phyloP scores from a whole-genome alignment of 1,284 basidiomycete species.

The Stereum hirsutum region DNA sequence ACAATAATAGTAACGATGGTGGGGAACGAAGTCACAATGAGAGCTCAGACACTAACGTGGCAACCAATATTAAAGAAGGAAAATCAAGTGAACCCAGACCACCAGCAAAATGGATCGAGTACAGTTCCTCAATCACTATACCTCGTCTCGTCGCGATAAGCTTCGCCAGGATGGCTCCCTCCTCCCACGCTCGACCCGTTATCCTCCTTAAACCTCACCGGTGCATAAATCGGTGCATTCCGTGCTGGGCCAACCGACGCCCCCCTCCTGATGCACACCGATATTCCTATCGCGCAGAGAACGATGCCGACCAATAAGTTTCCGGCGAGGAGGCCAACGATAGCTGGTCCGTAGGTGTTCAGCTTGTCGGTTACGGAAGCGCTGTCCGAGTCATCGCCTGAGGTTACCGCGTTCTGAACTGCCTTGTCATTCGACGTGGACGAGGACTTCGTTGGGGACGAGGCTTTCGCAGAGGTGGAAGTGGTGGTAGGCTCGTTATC shows the following conservation, averaged over 20 bases:
- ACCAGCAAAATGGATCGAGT: too few species aligned
- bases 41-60: too few species aligned
- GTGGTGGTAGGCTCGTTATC: neutral
- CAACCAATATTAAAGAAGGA: too few species aligned
- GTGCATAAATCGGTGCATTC: neutral
- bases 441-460: neutral
- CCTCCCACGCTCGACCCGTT: neutral
- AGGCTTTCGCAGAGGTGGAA: neutral
- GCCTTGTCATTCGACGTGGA: neutral
- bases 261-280: neutral
- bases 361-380: neutral
- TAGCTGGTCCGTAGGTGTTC: neutral
- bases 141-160: too few species aligned
- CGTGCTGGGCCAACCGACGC: neutral
- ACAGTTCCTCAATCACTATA: slow-evolving; percentile 1
- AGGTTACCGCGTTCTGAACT: neutral
- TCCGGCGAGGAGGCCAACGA: slow-evolving; percentile 2
- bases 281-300: neutral
- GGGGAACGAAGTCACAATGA: too few species aligned
- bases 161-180: neutral
- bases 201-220: slow-evolving; percentile 1
- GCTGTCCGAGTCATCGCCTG: neutral
- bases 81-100: too few species aligned
- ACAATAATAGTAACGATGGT: too few species aligned
- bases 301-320: slow-evolving; percentile 2